Conservation (phyloP, 306 rosid species). For the Mucuna pruriens region DNA sequence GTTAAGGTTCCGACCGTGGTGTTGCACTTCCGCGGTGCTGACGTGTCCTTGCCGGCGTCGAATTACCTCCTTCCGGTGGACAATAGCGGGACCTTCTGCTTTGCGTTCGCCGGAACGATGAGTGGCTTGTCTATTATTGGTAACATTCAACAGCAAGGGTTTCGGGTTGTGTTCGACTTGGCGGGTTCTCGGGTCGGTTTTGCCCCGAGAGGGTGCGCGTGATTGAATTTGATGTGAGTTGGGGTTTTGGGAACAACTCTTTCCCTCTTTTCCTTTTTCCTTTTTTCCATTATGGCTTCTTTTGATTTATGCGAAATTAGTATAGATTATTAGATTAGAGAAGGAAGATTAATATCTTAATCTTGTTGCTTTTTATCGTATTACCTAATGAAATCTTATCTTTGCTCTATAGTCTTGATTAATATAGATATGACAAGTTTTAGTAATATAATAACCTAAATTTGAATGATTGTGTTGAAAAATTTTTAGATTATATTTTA, state of each 20-base stretch:
- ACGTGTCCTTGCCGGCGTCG: constrained; percentile 76
- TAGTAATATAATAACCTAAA: no score
- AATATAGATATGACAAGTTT: no score
- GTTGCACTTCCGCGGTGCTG: constrained; percentile 78
- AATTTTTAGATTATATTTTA: background rate
- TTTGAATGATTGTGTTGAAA: no score
- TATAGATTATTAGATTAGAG: background rate
- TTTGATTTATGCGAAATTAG: background rate
- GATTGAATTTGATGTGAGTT: background rate
- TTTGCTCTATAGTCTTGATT: no score
- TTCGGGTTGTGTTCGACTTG: constrained; percentile 81
- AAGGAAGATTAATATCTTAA: background rate
- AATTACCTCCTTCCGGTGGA: constrained; percentile 91
- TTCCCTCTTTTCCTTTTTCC: background rate
- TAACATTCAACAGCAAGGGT: constrained; percentile 95
- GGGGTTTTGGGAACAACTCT: constrained; percentile 26
- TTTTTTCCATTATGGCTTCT: background rate
- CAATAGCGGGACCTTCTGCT: constrained; percentile 74
- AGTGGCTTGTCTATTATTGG: constrained; percentile 86
- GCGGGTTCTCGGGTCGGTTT: constrained; percentile 87
- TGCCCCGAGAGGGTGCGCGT: constrained; percentile 76
- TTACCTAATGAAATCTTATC: constrained; percentile 1
- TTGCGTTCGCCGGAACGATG: constrained; percentile 89
- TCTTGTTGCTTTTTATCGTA: background rate
- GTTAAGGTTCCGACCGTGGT: constrained; percentile 94